A percentile compares a stretch with the other conserved stretches of the same genome.
phyloP scores from a whole-genome alignment of 345 rosid species.

The Rhodamnia argentea region DNA sequence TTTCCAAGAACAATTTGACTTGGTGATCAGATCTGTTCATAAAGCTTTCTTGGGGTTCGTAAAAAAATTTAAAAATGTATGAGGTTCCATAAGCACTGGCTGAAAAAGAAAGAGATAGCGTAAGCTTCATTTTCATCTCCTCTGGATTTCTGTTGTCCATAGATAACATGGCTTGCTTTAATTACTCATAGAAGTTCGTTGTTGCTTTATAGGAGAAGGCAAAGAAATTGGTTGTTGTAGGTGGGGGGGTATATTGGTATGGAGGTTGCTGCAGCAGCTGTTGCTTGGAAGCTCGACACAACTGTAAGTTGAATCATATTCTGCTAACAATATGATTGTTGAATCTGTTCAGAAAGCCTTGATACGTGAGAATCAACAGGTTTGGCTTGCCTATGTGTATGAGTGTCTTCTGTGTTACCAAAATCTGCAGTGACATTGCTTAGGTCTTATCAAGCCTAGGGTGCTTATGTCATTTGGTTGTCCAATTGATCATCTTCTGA shows the following conservation, averaged over 20 bases:
- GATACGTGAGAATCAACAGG: background rate
- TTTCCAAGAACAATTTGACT: background rate
- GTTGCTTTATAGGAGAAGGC: slow-evolving; percentile 51
- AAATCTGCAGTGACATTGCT: background rate
- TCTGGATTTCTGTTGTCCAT: background rate
- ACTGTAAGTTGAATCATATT: slow-evolving; percentile 29
- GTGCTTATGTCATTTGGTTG: background rate
- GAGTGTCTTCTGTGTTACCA: background rate
- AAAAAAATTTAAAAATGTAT: background rate
- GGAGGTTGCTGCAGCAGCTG: slow-evolving; percentile 99
- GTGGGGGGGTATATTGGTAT: slow-evolving; percentile 97
- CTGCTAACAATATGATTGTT: background rate
- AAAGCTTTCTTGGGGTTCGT: background rate
- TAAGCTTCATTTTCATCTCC: background rate
- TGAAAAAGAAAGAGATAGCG: background rate
- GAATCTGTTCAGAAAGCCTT: background rate
- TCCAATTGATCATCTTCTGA: background rate
- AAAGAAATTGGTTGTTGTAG: slow-evolving; percentile 68
- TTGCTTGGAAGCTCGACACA: slow-evolving; percentile 90
- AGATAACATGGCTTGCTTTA: background rate
- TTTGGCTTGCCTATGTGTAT: background rate
- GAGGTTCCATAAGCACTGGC: background rate
- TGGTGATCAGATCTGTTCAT: background rate
- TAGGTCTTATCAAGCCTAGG: background rate
- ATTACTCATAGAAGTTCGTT: background rate